A percentile compares a stretch with the other conserved stretches of the same genome.
phyloP scores from a whole-genome alignment of 371 early-diverging fungal species.

The Mortierella sp. region DNA sequence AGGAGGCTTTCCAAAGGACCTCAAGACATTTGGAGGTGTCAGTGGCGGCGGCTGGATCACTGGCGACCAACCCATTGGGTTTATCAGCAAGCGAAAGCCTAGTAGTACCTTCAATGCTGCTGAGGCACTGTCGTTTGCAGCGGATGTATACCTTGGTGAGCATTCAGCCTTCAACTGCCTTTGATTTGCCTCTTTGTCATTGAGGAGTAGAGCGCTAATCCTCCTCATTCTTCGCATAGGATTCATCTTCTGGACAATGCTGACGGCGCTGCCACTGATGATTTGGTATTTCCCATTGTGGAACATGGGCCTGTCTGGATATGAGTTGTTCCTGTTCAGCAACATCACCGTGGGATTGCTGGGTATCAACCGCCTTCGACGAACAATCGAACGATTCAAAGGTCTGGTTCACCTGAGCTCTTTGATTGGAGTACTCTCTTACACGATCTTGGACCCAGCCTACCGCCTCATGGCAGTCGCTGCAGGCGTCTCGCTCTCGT shows the following conservation, averaged over 20 bases:
- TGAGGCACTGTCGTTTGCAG: slow-evolving; percentile 50
- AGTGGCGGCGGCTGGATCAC: too few relatives aligned
- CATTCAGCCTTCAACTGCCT: not conserved
- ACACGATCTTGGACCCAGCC: slow-evolving; percentile 66
- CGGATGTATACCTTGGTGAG: slow-evolving; percentile 71
- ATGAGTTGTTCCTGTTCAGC: slow-evolving; percentile 77
- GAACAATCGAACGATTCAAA: slow-evolving; percentile 63
- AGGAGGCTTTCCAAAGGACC: slow-evolving; percentile 18
- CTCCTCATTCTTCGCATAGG: slow-evolving; percentile 52
- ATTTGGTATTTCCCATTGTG: slow-evolving; percentile 90
- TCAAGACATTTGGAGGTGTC: slow-evolving; percentile 37
- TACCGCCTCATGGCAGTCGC: slow-evolving; percentile 71
- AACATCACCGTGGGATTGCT: slow-evolving; percentile 71
- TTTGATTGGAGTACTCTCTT: slow-evolving; percentile 72
- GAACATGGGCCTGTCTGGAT: slow-evolving; percentile 88
- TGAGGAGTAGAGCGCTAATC: too few relatives aligned
- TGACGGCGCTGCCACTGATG: slow-evolving; percentile 76
- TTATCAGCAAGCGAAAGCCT: too few relatives aligned
- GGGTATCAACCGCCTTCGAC: slow-evolving; percentile 69
- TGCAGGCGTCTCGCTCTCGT: slow-evolving; percentile 65
- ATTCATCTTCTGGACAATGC: slow-evolving; percentile 85
- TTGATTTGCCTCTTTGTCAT: too few relatives aligned
- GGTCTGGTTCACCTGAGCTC: slow-evolving; percentile 69
- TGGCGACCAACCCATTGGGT: too few relatives aligned
- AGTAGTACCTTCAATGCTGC: slow-evolving; percentile 21